These are phyloP conservation scores for Entomortierella chlamydospora DNA, from an alignment of 192 early-diverging fungal species.

Conservation along the genomic window DNA sequence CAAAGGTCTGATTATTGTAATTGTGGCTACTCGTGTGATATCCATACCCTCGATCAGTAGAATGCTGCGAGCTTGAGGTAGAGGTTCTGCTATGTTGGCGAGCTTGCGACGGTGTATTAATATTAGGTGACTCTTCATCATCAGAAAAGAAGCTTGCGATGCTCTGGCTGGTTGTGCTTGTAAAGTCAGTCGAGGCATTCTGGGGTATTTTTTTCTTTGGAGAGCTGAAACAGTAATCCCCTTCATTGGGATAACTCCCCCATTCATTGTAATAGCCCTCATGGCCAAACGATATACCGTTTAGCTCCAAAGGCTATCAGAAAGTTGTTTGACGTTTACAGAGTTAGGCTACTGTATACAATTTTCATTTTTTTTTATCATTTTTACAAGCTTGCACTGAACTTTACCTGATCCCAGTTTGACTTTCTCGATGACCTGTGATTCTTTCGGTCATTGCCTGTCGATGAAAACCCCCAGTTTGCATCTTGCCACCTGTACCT, in stretches of 20 bases:
- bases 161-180: background rate
- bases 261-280: too few species aligned
- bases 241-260: too few species aligned
- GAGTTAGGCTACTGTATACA: too few species aligned
- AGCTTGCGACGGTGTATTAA: background rate
- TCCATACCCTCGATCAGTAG: background rate
- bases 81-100: background rate
- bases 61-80: too few species aligned
- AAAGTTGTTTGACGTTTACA: too few species aligned
- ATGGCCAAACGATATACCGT: too few species aligned
- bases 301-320: too few species aligned
- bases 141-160: slow-evolving; percentile 1
- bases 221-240: too few species aligned
- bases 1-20: background rate
- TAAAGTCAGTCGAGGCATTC: background rate
- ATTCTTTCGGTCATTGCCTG: background rate
- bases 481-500: background rate
- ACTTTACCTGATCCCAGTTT: too few species aligned
- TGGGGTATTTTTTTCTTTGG: background rate
- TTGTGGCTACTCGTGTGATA: background rate
- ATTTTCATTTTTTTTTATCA: too few species aligned
- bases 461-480: background rate
- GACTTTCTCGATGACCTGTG: background rate
- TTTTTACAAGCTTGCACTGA: too few species aligned
- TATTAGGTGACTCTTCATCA: background rate